phyloP scores from a whole-genome alignment of 2,329 filamentous ascomycete genomes.

The Cladosporium halotolerans region DNA sequence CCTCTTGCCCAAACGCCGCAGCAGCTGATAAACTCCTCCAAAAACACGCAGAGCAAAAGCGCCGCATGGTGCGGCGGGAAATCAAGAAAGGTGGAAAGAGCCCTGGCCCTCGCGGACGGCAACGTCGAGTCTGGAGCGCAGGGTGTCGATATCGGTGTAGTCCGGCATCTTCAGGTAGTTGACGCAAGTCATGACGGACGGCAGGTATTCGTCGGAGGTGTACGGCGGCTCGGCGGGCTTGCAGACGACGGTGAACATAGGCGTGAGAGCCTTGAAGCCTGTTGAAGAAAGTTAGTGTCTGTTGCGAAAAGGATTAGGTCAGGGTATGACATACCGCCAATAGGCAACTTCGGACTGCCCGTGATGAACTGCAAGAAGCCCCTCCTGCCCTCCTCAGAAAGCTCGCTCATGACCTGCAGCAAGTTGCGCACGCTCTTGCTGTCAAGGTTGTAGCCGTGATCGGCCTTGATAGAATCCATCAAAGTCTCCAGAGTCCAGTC shows the following conservation, averaged over 20 bases:
- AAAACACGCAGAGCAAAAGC: background rate
- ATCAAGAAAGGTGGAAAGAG: slow-evolving; percentile 72
- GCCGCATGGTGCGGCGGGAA: background rate
- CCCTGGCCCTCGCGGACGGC: slow-evolving; percentile 95
- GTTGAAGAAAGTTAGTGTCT: slow-evolving; percentile 15
- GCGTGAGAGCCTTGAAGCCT: slow-evolving; percentile 96
- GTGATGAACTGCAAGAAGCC: slow-evolving; percentile 98
- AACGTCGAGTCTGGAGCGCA: slow-evolving; percentile 71
- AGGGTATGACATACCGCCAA: slow-evolving; percentile 66
- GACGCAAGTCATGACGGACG: slow-evolving; percentile 99
- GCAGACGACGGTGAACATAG: slow-evolving; percentile 98
- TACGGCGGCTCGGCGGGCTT: slow-evolving; percentile 95
- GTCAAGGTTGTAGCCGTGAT: slow-evolving; percentile 98
- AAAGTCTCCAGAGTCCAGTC: slow-evolving; percentile 97
- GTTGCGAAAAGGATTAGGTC: background rate
- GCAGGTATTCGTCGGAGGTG: slow-evolving; percentile 93
- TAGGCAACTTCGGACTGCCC: slow-evolving; percentile 94
- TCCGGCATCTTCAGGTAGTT: slow-evolving; percentile 98
- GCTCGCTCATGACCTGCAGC: slow-evolving; percentile 88
- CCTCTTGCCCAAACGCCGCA: background rate
- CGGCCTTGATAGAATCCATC: slow-evolving; percentile 97
- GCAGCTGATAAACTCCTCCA: background rate
- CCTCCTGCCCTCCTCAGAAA: slow-evolving; percentile 66
- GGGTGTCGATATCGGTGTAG: slow-evolving; percentile 71
- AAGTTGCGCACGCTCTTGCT: slow-evolving; percentile 92